phyloP scores from a whole-genome alignment of 2,329 filamentous ascomycete species.

The Fusarium sterilihyphosum region DNA sequence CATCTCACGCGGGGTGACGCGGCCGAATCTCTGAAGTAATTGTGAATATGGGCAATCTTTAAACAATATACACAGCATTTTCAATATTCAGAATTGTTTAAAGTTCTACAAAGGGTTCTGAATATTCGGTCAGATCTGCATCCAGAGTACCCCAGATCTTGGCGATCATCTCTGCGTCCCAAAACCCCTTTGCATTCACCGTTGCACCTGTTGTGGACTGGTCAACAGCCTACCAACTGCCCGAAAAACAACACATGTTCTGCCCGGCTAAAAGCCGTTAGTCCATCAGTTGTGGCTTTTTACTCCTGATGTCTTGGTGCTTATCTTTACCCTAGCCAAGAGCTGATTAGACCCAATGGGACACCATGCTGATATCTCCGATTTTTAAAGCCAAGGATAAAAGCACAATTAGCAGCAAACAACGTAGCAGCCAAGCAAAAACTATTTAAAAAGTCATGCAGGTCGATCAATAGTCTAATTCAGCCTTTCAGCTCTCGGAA shows the following conservation, averaged over 20 bases:
- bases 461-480: neutral
- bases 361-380: neutral
- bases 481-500: neutral
- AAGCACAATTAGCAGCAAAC: neutral
- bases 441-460: neutral
- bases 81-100: accelerated
- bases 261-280: neutral
- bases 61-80: too few relatives aligned
- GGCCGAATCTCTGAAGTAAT: accelerated
- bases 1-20: neutral
- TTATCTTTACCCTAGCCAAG: neutral
- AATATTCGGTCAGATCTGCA: neutral
- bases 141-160: neutral
- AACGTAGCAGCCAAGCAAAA: neutral
- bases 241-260: neutral
- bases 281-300: neutral
- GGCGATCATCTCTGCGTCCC: neutral
- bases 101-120: neutral
- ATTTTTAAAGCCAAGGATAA: neutral
- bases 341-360: neutral
- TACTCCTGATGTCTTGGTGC: neutral
- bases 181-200: neutral
- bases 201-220: neutral
- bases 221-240: neutral
- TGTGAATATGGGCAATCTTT: neutral